Conservation (phyloP, 1,284 basidiomycete genomes). For the Singerocomus inundabilis region DNA sequence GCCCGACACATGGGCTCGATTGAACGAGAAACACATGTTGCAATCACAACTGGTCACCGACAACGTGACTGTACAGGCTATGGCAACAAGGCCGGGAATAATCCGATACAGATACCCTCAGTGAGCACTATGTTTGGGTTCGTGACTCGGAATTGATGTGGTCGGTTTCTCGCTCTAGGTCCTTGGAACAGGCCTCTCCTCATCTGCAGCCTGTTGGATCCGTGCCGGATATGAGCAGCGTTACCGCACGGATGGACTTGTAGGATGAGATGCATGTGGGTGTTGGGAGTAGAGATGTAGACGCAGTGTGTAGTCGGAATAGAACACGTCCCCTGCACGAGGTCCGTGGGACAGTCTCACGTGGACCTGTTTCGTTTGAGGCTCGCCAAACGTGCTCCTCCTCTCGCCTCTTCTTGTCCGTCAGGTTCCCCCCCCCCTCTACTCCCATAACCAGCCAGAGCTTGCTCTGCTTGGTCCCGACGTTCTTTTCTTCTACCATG, state of each 20-base stretch:
- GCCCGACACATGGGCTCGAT: conserved; percentile 47
- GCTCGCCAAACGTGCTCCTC: no score
- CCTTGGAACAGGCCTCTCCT: conserved; percentile 32
- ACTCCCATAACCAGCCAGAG: conserved; percentile 5
- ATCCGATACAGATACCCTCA: conserved; percentile 67
- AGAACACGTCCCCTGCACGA: no score
- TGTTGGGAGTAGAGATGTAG: conserved; percentile 5
- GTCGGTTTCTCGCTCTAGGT: conserved; percentile 14
- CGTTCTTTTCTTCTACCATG: conserved; percentile 9
- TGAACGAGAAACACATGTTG: conserved; percentile 57
- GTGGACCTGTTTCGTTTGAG: conserved; percentile 16
- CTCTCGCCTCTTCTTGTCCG: not conserved
- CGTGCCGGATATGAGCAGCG: conserved; percentile 20
- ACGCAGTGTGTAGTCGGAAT: no score
- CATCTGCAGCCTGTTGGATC: conserved; percentile 32
- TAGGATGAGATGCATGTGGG: no score
- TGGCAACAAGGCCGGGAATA: conserved; percentile 51
- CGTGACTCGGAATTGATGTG: not conserved
- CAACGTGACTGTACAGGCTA: conserved; percentile 43
- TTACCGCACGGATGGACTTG: conserved; percentile 22
- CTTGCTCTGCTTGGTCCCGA: conserved; percentile 4
- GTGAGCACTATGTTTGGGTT: conserved; percentile 43
- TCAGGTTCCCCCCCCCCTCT: not conserved
- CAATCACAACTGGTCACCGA: conserved; percentile 47
- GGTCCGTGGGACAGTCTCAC: conserved; percentile 21